Percentiles rank a stretch among this genome's conserved stretches.
Conservation (phyloP, 305 asterid species). For the Stenogyne calaminthoides region DNA sequence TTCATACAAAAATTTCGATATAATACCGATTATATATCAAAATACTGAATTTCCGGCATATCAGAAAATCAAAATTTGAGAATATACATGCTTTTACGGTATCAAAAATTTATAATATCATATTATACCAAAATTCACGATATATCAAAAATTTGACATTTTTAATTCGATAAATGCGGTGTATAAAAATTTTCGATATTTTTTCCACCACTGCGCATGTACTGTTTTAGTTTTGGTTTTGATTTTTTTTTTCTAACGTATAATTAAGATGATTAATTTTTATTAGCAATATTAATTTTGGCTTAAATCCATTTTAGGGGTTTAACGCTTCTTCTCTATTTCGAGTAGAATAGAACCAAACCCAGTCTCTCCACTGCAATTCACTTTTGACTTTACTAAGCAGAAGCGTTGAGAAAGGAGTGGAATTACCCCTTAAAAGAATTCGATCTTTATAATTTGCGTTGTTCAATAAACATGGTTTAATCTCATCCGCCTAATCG, state of each 20-base stretch:
- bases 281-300: not conserved
- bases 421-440: not conserved
- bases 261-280: not conserved
- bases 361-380: not conserved
- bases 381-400: constrained; percentile 1
- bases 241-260: not conserved
- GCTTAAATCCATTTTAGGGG: not conserved
- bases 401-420: not conserved
- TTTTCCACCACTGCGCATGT: too few relatives aligned
- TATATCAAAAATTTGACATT: too few relatives aligned
- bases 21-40: too few relatives aligned
- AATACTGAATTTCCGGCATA: too few relatives aligned
- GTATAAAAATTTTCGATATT: too few relatives aligned
- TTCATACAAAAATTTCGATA: too few relatives aligned
- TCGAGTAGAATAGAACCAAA: not conserved
- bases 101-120: too few relatives aligned
- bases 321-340: constrained; percentile 14
- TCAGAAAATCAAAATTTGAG: too few relatives aligned
- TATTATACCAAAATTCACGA: too few relatives aligned
- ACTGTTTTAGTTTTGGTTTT: not conserved
- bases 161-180: too few relatives aligned
- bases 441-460: constrained; percentile 25
- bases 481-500: constrained; percentile 30
- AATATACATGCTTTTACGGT: too few relatives aligned
- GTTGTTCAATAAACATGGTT: constrained; percentile 34